Conservation (phyloP, 164 flowering plant species). For the Pachysandra terminalis region DNA sequence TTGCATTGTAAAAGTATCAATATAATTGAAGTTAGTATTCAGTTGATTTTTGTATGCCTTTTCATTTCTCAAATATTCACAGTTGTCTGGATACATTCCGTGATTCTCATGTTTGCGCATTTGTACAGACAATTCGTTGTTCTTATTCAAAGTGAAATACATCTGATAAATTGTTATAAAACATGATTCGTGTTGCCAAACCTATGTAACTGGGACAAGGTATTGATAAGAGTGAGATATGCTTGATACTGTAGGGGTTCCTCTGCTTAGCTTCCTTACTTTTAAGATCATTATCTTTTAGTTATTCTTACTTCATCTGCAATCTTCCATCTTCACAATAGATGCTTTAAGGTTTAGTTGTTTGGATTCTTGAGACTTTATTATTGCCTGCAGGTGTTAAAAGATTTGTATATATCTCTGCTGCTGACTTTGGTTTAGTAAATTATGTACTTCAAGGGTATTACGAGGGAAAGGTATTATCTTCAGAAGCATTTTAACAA, state of each 20-base stretch:
- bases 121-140: too few species aligned
- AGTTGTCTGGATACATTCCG: too few species aligned
- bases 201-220: neutral
- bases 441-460: constrained; percentile 84
- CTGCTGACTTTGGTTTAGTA: constrained; percentile 87
- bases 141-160: too few species aligned
- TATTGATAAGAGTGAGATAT: neutral
- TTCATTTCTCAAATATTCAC: too few species aligned
- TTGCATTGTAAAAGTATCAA: too few species aligned
- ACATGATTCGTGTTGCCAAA: too few species aligned
- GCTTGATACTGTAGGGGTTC: neutral
- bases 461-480: constrained; percentile 91
- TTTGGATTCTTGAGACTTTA: constrained; percentile 1
- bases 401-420: constrained; percentile 91
- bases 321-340: neutral
- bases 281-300: neutral
- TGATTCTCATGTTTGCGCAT: too few species aligned
- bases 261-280: neutral
- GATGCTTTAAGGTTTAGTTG: too few species aligned
- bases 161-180: too few species aligned
- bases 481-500: neutral
- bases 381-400: constrained; percentile 62
- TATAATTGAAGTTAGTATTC: too few species aligned
- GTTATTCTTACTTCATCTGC: neutral
- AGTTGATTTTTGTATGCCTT: too few species aligned